Evolutionary conservation across 352 stramenopile genomes (phyloP).

Genomic region (Plasmopara viticola): DNA sequence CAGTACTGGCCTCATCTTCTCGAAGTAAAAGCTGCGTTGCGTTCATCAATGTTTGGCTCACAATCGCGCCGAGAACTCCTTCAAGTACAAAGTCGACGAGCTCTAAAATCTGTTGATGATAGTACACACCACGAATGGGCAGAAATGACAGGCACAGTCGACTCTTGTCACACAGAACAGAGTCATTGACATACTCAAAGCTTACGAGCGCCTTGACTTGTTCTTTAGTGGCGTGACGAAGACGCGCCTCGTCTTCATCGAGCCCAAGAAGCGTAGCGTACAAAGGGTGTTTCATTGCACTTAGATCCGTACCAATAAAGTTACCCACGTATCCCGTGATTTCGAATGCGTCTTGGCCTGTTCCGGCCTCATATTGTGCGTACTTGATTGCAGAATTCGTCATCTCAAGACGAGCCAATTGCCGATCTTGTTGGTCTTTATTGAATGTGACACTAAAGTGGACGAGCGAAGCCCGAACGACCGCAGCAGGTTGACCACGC

Average conservation of each 20-base stretch:
- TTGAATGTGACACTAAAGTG: slow-evolving; percentile 80
- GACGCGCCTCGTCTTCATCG: slow-evolving; percentile 29
- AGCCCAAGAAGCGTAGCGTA: slow-evolving; percentile 66
- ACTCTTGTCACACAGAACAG: slow-evolving; percentile 30
- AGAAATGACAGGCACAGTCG: slow-evolving; percentile 46
- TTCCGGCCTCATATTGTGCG: slow-evolving; percentile 18
- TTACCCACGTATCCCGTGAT: slow-evolving; percentile 54
- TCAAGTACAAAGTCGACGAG: slow-evolving; percentile 79
- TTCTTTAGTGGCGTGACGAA: slow-evolving; percentile 3
- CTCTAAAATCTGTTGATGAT: slow-evolving; percentile 81
- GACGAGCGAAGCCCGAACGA: slow-evolving; percentile 58
- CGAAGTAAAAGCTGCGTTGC: slow-evolving; percentile 68
- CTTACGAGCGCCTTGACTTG: slow-evolving; percentile 17
- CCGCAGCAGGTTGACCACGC: slow-evolving; percentile 16
- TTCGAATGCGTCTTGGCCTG: slow-evolving; percentile 23
- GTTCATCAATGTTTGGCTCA: slow-evolving; percentile 60
- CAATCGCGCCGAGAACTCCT: slow-evolving; percentile 64
- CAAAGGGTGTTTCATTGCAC: slow-evolving; percentile 52
- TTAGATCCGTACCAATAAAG: slow-evolving; percentile 69
- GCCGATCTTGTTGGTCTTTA: slow-evolving; percentile 67
- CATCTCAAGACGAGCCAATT: slow-evolving; percentile 55
- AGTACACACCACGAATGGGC: slow-evolving; percentile 73
- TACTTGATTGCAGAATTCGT: slow-evolving; percentile 49
- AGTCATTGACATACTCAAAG: slow-evolving; percentile 21
- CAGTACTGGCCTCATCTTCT: slow-evolving; percentile 49